A percentile compares a stretch with the other conserved stretches of the same genome.
phyloP scores from a whole-genome alignment of 2,329 filamentous ascomycete species.

The Calonectria fujianensis region DNA sequence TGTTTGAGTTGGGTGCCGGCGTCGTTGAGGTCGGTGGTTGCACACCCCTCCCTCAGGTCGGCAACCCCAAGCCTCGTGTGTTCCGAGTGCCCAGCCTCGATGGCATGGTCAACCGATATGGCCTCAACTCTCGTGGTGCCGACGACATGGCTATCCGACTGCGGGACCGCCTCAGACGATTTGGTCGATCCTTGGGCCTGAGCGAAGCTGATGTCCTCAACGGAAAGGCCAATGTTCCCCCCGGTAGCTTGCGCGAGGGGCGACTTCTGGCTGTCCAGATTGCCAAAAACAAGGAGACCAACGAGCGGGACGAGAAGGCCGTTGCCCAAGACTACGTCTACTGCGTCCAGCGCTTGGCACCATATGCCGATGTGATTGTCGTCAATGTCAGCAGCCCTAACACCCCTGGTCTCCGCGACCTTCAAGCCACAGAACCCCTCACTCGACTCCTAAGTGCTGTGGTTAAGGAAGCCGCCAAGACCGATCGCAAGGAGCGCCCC shows the following conservation, averaged over 20 bases:
- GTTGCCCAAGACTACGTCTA: conserved; percentile 90
- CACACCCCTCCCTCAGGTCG: conserved; percentile 89
- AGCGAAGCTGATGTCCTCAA: conserved; percentile 84
- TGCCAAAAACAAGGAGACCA: conserved; percentile 96
- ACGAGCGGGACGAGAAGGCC: conserved; percentile 88
- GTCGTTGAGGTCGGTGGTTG: conserved; percentile 95
- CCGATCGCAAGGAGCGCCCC: conserved; percentile 80
- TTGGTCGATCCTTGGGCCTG: conserved; percentile 82
- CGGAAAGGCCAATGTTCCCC: conserved; percentile 84
- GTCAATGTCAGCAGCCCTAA: conserved; percentile 99
- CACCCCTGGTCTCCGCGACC: conserved; percentile 90
- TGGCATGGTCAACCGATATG: conserved; percentile 95
- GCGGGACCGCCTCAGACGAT: conserved; percentile 85
- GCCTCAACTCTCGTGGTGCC: conserved; percentile 92
- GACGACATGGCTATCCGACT: conserved; percentile 89
- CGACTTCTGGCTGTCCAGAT: conserved; percentile 92
- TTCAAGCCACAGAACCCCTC: conserved; percentile 90
- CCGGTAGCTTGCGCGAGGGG: conserved; percentile 86
- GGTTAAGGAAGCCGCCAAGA: conserved; percentile 83
- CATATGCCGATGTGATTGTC: conserved; percentile 95
- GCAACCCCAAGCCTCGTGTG: conserved; percentile 91
- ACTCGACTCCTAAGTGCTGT: conserved; percentile 88
- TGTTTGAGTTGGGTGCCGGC: conserved; percentile 89
- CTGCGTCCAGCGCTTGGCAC: conserved; percentile 87
- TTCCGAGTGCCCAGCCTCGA: conserved; percentile 90